These are phyloP conservation scores for Rhizophora mangle DNA, from an alignment of 345 rosid species.

Conservation along the genomic window DNA sequence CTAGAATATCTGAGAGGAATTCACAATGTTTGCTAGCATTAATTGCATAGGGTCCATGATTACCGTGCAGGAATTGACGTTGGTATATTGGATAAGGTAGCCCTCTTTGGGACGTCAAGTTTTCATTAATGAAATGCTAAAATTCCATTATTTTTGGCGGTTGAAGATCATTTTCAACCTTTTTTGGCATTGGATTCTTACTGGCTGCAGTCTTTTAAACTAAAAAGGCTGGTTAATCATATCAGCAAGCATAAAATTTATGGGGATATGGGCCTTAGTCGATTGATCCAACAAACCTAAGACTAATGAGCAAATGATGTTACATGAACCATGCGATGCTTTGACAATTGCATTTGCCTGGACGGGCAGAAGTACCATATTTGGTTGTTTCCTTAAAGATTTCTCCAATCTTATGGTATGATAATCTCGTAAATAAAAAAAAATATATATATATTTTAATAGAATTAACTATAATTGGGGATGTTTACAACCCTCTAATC, in stretches of 20 bases:
- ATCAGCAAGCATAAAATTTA: neutral
- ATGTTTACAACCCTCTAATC: no score
- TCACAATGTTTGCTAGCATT: conserved; percentile 20
- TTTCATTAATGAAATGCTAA: conserved; percentile 18
- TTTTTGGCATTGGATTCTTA: conserved; percentile 43
- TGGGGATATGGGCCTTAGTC: neutral
- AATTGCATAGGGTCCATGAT: conserved; percentile 31
- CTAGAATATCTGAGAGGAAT: conserved; percentile 8
- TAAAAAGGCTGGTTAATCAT: neutral
- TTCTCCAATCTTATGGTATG: no score
- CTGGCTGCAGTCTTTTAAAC: neutral
- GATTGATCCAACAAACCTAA: conserved; percentile 3
- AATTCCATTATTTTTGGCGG: conserved; percentile 19
- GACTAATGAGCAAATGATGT: neutral
- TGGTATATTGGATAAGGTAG: neutral
- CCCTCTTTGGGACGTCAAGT: neutral
- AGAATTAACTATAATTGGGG: no score
- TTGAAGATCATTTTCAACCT: conserved; percentile 32
- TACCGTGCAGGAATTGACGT: neutral
- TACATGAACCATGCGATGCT: neutral
- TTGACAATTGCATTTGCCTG: neutral
- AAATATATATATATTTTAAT: no score
- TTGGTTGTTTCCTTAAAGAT: neutral
- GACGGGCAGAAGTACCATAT: neutral
- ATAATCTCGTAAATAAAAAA: no score